Evolutionary conservation across 176 grass and related monocot genomes (phyloP).

Genomic region (Stipa capillata): DNA sequence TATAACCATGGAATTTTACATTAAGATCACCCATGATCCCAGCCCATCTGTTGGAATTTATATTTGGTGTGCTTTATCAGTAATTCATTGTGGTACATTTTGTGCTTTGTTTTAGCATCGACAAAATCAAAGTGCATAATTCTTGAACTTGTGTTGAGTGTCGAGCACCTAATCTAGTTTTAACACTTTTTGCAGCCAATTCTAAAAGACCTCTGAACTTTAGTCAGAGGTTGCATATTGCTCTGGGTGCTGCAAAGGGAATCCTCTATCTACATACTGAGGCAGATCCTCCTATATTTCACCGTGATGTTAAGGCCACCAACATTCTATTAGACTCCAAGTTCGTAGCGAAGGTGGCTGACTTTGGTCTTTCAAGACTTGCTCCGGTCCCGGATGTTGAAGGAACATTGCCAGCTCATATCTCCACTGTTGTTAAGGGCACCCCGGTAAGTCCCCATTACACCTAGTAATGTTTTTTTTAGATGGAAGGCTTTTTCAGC

Average conservation of each 20-base stretch:
- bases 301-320: slow-evolving; percentile 94
- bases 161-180: not conserved
- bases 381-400: slow-evolving; percentile 61
- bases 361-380: slow-evolving; percentile 94
- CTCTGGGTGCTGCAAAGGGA: slow-evolving; percentile 77
- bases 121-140: not conserved
- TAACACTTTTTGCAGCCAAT: slow-evolving; percentile 32
- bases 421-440: slow-evolving; percentile 89
- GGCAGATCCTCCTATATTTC: slow-evolving; percentile 93
- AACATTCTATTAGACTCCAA: slow-evolving; percentile 85
- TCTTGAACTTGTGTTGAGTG: not conserved
- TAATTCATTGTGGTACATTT: not conserved
- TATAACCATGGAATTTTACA: not conserved
- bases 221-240: slow-evolving; percentile 51
- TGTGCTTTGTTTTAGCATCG: not conserved
- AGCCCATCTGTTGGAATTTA: not conserved
- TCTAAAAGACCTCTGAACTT: slow-evolving; percentile 55
- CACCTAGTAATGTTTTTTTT: not conserved
- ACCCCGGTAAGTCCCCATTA: slow-evolving; percentile 70
- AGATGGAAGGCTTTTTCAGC: no score
- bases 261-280: slow-evolving; percentile 89
- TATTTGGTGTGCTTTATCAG: not conserved
- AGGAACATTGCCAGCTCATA: slow-evolving; percentile 57
- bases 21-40: not conserved
- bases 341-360: slow-evolving; percentile 81